These are phyloP conservation scores for Backusella liffmaniae DNA, from an alignment of 192 early-diverging fungal genomes.

Conservation along the genomic window DNA sequence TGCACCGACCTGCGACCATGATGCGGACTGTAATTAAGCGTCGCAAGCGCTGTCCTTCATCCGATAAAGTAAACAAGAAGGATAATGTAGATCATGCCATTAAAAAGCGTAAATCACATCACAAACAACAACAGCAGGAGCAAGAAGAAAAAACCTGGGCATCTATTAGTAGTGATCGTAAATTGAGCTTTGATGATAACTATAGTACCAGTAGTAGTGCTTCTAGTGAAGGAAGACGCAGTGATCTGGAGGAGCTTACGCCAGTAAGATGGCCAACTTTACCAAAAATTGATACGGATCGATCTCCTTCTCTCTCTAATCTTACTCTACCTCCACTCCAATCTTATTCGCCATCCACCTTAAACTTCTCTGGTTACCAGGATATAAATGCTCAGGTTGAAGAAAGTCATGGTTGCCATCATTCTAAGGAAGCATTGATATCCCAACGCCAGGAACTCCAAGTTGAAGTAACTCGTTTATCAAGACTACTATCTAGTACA, in stretches of 20 bases:
- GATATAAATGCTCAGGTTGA: not conserved
- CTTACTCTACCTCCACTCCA: not conserved
- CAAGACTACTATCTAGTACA: conserved; percentile 44
- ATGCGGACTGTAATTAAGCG: conserved; percentile 69
- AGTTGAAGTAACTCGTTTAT: conserved; percentile 49
- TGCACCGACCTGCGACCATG: conserved; percentile 70
- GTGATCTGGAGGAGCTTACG: not conserved
- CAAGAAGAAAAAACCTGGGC: not conserved
- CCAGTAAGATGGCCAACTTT: not conserved
- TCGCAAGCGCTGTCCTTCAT: conserved; percentile 42
- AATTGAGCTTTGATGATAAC: not conserved
- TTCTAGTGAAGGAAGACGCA: conserved; percentile 6
- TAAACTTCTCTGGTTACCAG: not conserved
- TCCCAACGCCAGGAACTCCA: conserved; percentile 21
- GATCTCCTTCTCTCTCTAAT: not conserved
- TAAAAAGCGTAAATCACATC: not conserved
- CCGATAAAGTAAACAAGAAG: not conserved
- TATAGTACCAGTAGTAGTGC: not conserved
- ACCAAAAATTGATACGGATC: conserved; percentile 7
- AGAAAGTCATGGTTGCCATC: not conserved
- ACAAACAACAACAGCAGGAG: not conserved
- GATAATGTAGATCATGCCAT: not conserved
- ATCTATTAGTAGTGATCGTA: not conserved
- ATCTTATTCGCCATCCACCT: not conserved
- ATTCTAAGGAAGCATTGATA: not conserved